phyloP scores from a whole-genome alignment of 352 stramenopile species.

The Pythium pyrilobum region DNA sequence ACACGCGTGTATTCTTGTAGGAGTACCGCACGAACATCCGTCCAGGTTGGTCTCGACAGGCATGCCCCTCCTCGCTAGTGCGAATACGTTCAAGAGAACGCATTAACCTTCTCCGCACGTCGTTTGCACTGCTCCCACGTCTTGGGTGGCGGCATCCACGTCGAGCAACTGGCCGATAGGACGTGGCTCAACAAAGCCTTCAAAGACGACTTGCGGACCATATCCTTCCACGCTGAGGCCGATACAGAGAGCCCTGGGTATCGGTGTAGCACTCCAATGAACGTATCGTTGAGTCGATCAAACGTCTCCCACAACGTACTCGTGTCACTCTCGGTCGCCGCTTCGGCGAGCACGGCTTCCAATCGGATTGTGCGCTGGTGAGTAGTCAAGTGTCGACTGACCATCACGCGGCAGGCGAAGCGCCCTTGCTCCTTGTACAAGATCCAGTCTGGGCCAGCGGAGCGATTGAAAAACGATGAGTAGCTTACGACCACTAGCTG shows the following conservation, averaged over 20 bases:
- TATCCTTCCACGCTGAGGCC: too few relatives aligned
- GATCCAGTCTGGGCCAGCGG: neutral
- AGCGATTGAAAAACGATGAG: neutral
- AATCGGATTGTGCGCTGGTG: neutral
- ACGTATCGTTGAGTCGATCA: neutral
- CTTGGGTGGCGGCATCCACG: too few relatives aligned
- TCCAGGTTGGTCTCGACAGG: too few relatives aligned
- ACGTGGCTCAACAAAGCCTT: too few relatives aligned
- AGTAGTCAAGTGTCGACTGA: neutral
- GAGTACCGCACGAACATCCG: too few relatives aligned
- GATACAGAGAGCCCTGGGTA: neutral
- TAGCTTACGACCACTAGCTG: constrained; percentile 18
- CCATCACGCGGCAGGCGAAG: neutral
- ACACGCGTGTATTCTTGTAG: too few relatives aligned
- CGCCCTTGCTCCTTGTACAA: neutral
- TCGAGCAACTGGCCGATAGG: too few relatives aligned
- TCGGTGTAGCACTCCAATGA: neutral
- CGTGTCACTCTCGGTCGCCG: neutral
- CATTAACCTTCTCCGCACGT: too few relatives aligned
- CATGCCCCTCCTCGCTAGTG: too few relatives aligned
- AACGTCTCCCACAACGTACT: neutral
- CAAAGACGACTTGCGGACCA: too few relatives aligned
- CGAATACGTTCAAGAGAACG: too few relatives aligned
- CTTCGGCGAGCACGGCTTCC: neutral
- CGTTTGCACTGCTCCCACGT: too few relatives aligned